These are phyloP conservation scores for Chlorociboria aeruginascens DNA, from an alignment of 495 filamentous ascomycete species.

Conservation along the genomic window DNA sequence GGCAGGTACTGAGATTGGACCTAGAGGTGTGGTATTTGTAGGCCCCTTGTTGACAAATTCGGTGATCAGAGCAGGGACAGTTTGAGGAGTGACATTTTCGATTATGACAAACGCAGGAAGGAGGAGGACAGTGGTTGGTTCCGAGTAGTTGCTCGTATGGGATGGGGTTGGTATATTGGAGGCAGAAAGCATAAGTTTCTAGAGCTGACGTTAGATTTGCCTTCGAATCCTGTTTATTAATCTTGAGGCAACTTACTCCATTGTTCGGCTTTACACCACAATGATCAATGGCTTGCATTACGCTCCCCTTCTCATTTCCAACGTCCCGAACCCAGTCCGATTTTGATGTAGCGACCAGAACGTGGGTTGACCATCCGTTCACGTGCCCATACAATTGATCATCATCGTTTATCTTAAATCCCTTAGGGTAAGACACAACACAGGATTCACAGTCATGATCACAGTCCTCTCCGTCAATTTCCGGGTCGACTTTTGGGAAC, in stretches of 20 bases:
- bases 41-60: constrained; percentile 58
- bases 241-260: constrained; percentile 44
- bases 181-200: constrained; percentile 85
- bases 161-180: constrained; percentile 78
- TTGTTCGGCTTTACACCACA: constrained; percentile 51
- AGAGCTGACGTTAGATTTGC: constrained; percentile 3
- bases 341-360: constrained; percentile 89
- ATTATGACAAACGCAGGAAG: constrained; percentile 80
- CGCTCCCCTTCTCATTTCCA: constrained; percentile 78
- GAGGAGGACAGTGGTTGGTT: constrained; percentile 72
- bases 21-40: constrained; percentile 65
- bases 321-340: constrained; percentile 90
- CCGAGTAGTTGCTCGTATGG: constrained; percentile 39
- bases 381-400: constrained; percentile 79
- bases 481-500: constrained; percentile 54
- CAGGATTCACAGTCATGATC: constrained; percentile 82
- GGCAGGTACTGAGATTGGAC: constrained; percentile 16
- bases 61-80: constrained; percentile 59
- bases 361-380: constrained; percentile 79
- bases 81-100: constrained; percentile 70
- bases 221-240: background rate
- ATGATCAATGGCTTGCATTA: constrained; percentile 79
- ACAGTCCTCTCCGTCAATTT: constrained; percentile 81
- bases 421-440: constrained; percentile 57
- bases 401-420: constrained; percentile 60